phyloP scores from a whole-genome alignment of 768 basidiomycete genomes.

The Guyanaporus albipodus region DNA sequence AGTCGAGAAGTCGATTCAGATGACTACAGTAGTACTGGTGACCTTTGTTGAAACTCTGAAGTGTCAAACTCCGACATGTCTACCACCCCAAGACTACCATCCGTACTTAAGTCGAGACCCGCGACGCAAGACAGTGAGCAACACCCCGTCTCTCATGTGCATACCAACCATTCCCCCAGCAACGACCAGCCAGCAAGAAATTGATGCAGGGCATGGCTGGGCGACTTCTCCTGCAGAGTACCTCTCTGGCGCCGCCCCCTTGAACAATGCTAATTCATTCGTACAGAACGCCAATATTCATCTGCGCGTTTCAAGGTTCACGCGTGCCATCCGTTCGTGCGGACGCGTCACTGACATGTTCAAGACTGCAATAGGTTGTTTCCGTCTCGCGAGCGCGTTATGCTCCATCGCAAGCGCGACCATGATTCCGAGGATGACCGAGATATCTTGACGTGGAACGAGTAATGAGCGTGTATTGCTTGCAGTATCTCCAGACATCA shows the following conservation, averaged over 20 bases:
- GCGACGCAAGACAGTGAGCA: conserved; percentile 32
- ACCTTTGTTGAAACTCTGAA: too few relatives aligned
- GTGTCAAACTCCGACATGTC: too few relatives aligned
- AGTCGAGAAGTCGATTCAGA: too few relatives aligned
- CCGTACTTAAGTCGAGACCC: conserved; percentile 32
- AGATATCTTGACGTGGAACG: conserved; percentile 72
- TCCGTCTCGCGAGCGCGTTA: conserved; percentile 63
- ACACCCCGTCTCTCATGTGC: neutral
- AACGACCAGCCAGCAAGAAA: conserved; percentile 51
- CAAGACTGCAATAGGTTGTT: conserved; percentile 69
- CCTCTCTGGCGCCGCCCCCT: conserved; percentile 17
- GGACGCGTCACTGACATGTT: conserved; percentile 1
- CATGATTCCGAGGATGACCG: conserved; percentile 54
- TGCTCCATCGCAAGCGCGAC: conserved; percentile 70
- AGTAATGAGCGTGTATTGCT: too few relatives aligned
- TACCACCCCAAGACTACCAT: conserved; percentile 26
- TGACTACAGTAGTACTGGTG: too few relatives aligned
- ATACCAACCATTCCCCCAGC: conserved; percentile 31
- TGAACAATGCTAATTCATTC: conserved; percentile 4
- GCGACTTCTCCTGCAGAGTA: conserved; percentile 67
- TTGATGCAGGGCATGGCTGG: conserved; percentile 50
- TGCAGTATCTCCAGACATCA: too few relatives aligned
- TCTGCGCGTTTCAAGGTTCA: conserved; percentile 57
- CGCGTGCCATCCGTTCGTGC: neutral
- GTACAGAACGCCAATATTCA: conserved; percentile 73